phyloP scores from a whole-genome alignment of 2,329 filamentous ascomycete species.

The Lomentospora prolificans region DNA sequence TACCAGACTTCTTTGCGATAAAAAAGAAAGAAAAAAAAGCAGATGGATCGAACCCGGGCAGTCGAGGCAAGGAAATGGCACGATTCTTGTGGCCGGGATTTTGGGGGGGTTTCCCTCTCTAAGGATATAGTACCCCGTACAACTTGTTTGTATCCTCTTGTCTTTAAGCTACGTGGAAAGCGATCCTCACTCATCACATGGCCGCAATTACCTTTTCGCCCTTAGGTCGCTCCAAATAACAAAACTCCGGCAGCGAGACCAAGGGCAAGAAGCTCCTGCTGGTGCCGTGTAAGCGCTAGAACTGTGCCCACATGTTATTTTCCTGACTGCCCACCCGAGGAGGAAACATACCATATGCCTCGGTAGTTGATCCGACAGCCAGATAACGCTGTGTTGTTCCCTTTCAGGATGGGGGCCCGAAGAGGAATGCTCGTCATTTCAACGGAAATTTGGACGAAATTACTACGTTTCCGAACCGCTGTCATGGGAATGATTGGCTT shows the following conservation, averaged over 20 bases:
- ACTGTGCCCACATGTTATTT: background rate
- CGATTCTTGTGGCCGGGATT: background rate
- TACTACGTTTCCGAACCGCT: conserved; percentile 2
- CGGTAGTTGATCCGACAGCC: conserved; percentile 1
- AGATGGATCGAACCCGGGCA: background rate
- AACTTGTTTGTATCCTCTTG: no score
- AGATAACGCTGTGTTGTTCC: no score
- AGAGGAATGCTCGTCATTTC: background rate
- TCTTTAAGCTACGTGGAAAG: no score
- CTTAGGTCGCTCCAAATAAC: no score
- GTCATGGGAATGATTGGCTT: background rate
- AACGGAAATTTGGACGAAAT: background rate
- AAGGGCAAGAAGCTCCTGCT: background rate
- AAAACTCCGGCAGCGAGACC: background rate
- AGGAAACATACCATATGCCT: background rate
- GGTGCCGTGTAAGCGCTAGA: background rate
- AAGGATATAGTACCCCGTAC: no score
- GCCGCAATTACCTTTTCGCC: background rate
- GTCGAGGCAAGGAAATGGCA: background rate
- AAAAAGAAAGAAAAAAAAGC: background rate
- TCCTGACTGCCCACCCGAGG: background rate
- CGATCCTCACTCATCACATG: no score
- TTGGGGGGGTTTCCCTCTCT: no score
- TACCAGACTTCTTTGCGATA: background rate
- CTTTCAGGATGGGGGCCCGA: background rate